Conservation (phyloP, 495 filamentous ascomycete species). For the Penicillium subrubescens region DNA sequence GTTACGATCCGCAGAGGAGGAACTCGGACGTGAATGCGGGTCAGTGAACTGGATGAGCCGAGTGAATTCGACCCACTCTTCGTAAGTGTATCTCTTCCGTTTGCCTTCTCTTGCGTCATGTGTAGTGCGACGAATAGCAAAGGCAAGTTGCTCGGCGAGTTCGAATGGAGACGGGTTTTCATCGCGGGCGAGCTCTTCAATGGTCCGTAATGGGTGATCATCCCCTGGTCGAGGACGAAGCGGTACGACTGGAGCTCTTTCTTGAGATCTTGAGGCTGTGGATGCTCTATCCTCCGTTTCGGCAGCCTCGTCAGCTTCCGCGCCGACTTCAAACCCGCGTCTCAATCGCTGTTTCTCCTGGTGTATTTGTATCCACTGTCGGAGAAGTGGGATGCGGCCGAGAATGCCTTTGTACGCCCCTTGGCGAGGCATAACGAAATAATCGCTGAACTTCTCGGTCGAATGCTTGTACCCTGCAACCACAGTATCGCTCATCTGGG, state of each 20-base stretch:
- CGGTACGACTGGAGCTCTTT: neutral
- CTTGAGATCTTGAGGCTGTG: neutral
- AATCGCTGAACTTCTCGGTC: constrained; percentile 57
- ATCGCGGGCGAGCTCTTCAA: constrained; percentile 48
- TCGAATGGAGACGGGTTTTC: constrained; percentile 37
- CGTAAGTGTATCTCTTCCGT: constrained; percentile 56
- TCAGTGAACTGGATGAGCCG: constrained; percentile 61
- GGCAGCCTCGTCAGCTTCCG: constrained; percentile 6
- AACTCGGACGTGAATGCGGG: constrained; percentile 21
- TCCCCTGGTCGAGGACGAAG: neutral
- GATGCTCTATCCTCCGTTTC: neutral
- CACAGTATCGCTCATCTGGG: constrained; percentile 64
- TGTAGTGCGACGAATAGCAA: constrained; percentile 54
- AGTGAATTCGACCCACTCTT: constrained; percentile 67
- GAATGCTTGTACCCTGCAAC: constrained; percentile 58
- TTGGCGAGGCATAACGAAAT: constrained; percentile 57
- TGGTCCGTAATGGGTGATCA: constrained; percentile 30
- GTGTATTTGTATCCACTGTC: constrained; percentile 36
- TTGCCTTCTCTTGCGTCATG: constrained; percentile 45
- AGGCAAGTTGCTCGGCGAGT: constrained; percentile 54
- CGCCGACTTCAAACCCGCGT: constrained; percentile 49
- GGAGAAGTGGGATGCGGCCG: constrained; percentile 43
- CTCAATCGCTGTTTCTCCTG: constrained; percentile 47
- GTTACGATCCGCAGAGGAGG: constrained; percentile 1
- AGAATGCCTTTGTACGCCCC: constrained; percentile 50